Base-by-base conservation (phyloP, 2,329 filamentous ascomycete species). In the Graphilbum fragrans region DNA sequence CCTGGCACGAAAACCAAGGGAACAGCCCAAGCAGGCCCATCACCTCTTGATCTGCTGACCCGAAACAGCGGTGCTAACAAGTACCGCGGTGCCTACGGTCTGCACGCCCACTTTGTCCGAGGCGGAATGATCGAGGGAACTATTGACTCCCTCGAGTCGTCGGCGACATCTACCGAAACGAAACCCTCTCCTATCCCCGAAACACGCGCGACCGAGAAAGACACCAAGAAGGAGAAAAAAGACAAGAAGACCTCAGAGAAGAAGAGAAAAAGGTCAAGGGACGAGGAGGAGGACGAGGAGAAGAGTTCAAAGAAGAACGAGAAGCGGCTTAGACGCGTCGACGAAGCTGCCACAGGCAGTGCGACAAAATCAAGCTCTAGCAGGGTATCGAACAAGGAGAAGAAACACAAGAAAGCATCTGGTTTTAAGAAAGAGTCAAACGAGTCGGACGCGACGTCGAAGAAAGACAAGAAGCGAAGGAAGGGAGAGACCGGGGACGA, bases 31-130 rank as follows among this genome's bases (percentile, higher is more conserved):
- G 56, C 67, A 43, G 56, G 64, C 38, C 65, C 72, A 45, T 47
- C 45, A 2, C 66, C 69, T 46, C 62, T 78, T 39, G 69, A 71
- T 41, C 67, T 65, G 50, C 45, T 69, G 2, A 60, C 61, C 6
- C 65, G 69, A 27, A 73, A 44, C 22, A 40, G 41, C 21, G 50
- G 69, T 2, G 62, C 62, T 5, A 65, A 67, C 35, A 74, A 71
- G 50, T 77, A 78, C 60, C 79, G 75, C 41, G 70, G 73, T 51
- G 57, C 64, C 53, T 67, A 70, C n/a, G 74, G 74, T 1, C 65
- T 96, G 8, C 94, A 94, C 57, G 74, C 80, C 9, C 81, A 78
- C 39, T 96, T 98, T 56, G 86, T 96, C 20, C 77, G 74, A 48
- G 92, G 92, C 9, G 83, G 87, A 41, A 66, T 77, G 19, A 67